Evolutionary conservation across 2,329 filamentous ascomycete species (phyloP).

Genomic region (Botrytis porri): DNA sequence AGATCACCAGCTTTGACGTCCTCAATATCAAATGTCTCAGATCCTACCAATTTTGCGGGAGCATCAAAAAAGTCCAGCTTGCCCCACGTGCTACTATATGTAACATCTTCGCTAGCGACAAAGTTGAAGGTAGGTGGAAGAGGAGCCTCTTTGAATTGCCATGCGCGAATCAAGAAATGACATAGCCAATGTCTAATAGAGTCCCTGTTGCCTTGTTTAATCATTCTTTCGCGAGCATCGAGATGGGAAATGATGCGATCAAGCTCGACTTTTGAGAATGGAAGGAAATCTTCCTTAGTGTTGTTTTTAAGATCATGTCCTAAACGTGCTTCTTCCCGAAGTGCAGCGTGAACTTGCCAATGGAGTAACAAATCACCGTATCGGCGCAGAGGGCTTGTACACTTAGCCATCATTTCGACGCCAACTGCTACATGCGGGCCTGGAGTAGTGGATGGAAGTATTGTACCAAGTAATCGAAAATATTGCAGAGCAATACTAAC

Average conservation of each 20-base stretch:
- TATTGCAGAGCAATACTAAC: slow-evolving; percentile 27
- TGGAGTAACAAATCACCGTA: slow-evolving; percentile 61
- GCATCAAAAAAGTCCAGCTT: slow-evolving; percentile 4
- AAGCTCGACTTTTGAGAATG: slow-evolving; percentile 33
- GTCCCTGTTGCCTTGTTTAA: slow-evolving; percentile 21
- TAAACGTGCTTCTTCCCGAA: slow-evolving; percentile 45
- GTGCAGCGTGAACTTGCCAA: slow-evolving; percentile 62
- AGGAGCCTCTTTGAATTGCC: slow-evolving; percentile 49
- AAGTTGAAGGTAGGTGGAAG: slow-evolving; percentile 47
- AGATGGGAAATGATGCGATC: slow-evolving; percentile 34
- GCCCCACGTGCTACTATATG: background rate
- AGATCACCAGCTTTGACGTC: slow-evolving; percentile 49
- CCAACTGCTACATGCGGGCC: slow-evolving; percentile 58
- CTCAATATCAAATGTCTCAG: slow-evolving; percentile 17
- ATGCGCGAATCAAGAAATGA: slow-evolving; percentile 59
- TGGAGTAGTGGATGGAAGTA: slow-evolving; percentile 51
- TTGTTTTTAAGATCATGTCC: slow-evolving; percentile 40
- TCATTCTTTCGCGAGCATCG: slow-evolving; percentile 32
- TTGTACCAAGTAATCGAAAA: slow-evolving; percentile 46
- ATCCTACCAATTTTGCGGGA: background rate
- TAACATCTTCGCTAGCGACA: background rate
- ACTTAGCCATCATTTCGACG: slow-evolving; percentile 58
- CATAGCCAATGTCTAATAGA: slow-evolving; percentile 53
- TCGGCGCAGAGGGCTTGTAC: slow-evolving; percentile 64
- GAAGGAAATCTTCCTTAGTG: slow-evolving; percentile 34